A percentile compares a stretch with the other conserved stretches of the same genome.
These are phyloP conservation scores for Combretum micranthum DNA, from an alignment of 345 rosid species.

Conservation along the genomic window DNA sequence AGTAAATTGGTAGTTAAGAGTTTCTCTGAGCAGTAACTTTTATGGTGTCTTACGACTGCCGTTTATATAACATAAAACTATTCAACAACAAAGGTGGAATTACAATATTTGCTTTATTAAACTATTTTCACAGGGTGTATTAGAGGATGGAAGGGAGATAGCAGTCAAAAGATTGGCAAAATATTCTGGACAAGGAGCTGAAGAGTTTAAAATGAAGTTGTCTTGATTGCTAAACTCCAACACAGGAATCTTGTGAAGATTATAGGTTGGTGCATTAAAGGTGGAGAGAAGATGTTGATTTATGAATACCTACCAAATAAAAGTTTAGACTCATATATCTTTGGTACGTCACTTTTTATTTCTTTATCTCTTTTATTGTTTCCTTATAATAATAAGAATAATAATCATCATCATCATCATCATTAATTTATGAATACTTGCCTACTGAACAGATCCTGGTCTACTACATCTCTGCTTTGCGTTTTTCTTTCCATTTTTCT, in stretches of 20 bases:
- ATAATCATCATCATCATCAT: too few relatives aligned
- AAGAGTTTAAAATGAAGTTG: slow-evolving; percentile 34
- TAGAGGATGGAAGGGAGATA: slow-evolving; percentile 19
- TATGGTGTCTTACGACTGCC: too few relatives aligned
- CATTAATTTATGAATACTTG: too few relatives aligned
- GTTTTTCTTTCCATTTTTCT: too few relatives aligned
- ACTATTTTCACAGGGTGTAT: slow-evolving; percentile 18
- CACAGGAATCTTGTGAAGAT: slow-evolving; percentile 28
- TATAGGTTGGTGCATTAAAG: slow-evolving; percentile 26
- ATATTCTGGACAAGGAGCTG: slow-evolving; percentile 26
- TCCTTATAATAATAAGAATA: too few relatives aligned
- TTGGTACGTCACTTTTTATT: slow-evolving; percentile 9
- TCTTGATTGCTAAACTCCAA: slow-evolving; percentile 29
- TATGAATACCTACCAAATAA: slow-evolving; percentile 35
- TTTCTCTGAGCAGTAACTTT: too few relatives aligned
- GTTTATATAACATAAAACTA: too few relatives aligned
- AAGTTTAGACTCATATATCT: slow-evolving; percentile 33
- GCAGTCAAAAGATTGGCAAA: slow-evolving; percentile 31
- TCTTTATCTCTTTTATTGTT: too few relatives aligned
- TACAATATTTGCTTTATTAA: background rate
- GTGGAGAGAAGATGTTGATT: slow-evolving; percentile 27
- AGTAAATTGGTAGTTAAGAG: too few relatives aligned
- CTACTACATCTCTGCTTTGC: too few relatives aligned
- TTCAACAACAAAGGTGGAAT: too few relatives aligned
- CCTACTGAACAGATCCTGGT: too few relatives aligned